These are phyloP conservation scores for Russula earlei DNA, from an alignment of 768 basidiomycete genomes.

Conservation along the genomic window DNA sequence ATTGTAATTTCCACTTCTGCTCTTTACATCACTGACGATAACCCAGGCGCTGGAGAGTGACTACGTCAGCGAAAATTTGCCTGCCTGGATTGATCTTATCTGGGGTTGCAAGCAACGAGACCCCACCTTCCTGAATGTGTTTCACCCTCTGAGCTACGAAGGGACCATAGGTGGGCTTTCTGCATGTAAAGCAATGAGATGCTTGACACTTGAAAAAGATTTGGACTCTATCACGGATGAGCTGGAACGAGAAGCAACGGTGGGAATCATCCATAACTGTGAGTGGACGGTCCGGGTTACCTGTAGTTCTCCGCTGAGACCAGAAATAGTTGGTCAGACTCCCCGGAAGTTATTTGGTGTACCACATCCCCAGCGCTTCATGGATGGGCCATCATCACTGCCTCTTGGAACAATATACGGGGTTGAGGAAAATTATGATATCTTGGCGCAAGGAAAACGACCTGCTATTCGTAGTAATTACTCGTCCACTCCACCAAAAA, in stretches of 20 bases:
- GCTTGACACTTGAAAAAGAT: constrained; percentile 37
- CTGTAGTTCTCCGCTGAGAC: neutral
- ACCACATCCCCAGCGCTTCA: constrained; percentile 68
- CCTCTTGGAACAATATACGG: constrained; percentile 67
- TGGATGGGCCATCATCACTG: constrained; percentile 62
- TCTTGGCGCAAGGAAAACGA: constrained; percentile 48
- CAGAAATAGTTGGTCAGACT: constrained; percentile 74
- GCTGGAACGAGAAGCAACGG: constrained; percentile 82
- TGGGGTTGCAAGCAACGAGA: constrained; percentile 87
- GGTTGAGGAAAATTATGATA: constrained; percentile 73
- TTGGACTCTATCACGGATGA: constrained; percentile 80
- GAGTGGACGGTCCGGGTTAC: constrained; percentile 19
- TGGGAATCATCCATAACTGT: constrained; percentile 96
- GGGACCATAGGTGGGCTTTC: constrained; percentile 60
- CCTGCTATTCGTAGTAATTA: constrained; percentile 44
- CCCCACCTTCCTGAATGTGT: constrained; percentile 66
- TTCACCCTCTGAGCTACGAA: constrained; percentile 90
- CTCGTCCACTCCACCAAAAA: neutral
- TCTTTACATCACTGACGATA: neutral
- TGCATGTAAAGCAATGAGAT: neutral
- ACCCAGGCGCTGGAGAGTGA: constrained; percentile 77
- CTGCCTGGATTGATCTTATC: constrained; percentile 89
- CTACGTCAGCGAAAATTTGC: constrained; percentile 74
- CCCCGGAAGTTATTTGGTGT: constrained; percentile 73
- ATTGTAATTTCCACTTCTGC: neutral